Evolutionary conservation across 2,329 filamentous ascomycete genomes (phyloP).

Genomic region (Chalaropsis ovoidea): DNA sequence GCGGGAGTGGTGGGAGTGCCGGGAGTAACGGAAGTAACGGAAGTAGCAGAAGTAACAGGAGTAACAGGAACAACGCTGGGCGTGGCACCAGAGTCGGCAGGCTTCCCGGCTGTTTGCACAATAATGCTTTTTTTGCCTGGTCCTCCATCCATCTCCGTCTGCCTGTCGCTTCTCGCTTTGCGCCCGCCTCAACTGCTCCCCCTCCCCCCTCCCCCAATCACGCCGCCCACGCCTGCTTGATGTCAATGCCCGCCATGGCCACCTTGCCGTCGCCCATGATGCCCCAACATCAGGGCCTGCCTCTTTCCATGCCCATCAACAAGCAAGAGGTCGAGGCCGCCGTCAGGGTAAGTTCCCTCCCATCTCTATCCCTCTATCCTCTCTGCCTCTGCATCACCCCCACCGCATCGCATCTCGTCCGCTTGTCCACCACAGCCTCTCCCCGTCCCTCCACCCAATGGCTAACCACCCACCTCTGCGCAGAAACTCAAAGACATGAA

Average conservation of each 20-base stretch:
- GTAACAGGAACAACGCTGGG: neutral
- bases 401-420: too few relatives aligned
- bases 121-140: slow-evolving; percentile 32
- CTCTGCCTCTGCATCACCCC: too few relatives aligned
- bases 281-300: slow-evolving; percentile 18
- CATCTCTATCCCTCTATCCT: too few relatives aligned
- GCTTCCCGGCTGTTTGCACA: slow-evolving; percentile 33
- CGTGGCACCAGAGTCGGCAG: slow-evolving; percentile 25
- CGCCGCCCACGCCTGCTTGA: neutral
- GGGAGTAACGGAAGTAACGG: neutral
- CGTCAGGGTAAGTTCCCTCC: slow-evolving; percentile 18
- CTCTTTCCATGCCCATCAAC: slow-evolving; percentile 15
- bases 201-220: neutral
- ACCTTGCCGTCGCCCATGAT: slow-evolving; percentile 26
- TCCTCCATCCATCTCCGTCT: neutral
- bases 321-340: slow-evolving; percentile 24
- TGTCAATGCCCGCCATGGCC: slow-evolving; percentile 22
- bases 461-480: neutral
- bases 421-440: too few relatives aligned
- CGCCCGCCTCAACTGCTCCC: neutral
- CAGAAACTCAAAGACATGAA: slow-evolving; percentile 89
- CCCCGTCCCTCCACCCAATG: neutral
- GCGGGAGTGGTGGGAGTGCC: neutral
- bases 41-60: neutral
- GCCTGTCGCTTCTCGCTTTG: neutral